These are phyloP conservation scores for Boletus vermiculosoides DNA, from an alignment of 768 basidiomycete species.

Conservation along the genomic window DNA sequence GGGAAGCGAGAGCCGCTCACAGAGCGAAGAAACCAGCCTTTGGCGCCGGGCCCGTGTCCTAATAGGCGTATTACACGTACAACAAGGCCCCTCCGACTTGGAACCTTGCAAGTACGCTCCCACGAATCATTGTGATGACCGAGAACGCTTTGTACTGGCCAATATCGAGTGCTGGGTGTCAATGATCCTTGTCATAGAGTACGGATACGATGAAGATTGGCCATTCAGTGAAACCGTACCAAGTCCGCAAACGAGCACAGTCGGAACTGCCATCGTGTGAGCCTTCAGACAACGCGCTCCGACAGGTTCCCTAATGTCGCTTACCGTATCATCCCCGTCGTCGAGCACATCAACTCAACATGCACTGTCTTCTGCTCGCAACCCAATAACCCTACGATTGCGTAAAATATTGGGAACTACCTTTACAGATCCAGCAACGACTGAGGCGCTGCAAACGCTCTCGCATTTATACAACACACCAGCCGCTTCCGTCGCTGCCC, in stretches of 20 bases:
- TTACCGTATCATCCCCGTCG: too few species aligned
- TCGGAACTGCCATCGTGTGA: too few species aligned
- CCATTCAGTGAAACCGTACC: neutral
- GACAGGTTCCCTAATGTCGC: too few species aligned
- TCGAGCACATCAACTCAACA: conserved; percentile 6
- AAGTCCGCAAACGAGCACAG: neutral
- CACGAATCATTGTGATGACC: neutral
- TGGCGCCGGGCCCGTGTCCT: neutral
- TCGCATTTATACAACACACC: conserved; percentile 67
- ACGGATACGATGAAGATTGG: neutral
- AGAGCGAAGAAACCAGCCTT: neutral
- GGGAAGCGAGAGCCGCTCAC: neutral
- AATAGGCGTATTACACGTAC: too few species aligned
- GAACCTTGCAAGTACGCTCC: neutral
- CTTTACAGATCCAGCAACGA: conserved; percentile 73
- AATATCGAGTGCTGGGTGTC: neutral
- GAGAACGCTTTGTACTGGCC: neutral
- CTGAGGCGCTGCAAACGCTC: conserved; percentile 78
- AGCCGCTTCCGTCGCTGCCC: conserved; percentile 18
- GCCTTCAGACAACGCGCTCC: too few species aligned
- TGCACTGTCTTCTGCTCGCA: conserved; percentile 36
- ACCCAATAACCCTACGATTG: conserved; percentile 82
- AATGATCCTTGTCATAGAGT: neutral
- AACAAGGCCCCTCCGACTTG: too few species aligned
- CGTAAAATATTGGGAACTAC: conserved; percentile 87